Conservation (phyloP, 164 flowering plant species). For the Magnolia officinalis region DNA sequence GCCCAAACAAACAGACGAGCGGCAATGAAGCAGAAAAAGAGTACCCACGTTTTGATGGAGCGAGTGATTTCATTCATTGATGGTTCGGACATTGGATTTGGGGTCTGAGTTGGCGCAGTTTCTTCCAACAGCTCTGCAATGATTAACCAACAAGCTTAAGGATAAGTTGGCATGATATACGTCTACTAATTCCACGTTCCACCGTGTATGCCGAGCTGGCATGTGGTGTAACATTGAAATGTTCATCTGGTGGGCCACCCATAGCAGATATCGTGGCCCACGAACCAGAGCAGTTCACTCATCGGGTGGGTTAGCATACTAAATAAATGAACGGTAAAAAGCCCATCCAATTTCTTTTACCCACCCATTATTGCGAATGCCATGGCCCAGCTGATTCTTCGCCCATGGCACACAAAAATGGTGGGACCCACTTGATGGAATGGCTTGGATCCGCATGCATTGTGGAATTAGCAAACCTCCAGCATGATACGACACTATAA, state of each 20-base stretch:
- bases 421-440: no score
- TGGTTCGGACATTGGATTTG: constrained; percentile 24
- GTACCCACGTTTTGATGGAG: constrained; percentile 39
- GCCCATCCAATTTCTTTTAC: no score
- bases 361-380: no score
- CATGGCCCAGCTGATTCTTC: no score
- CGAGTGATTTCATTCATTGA: constrained; percentile 55
- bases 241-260: not conserved
- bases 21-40: not conserved
- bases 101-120: constrained; percentile 84
- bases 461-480: not conserved
- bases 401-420: no score
- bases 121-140: constrained; percentile 62
- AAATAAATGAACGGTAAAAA: not conserved
- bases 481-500: not conserved
- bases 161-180: not conserved
- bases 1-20: not conserved
- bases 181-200: not conserved
- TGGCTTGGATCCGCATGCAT: no score
- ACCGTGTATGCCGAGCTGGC: not conserved
- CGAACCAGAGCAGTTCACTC: not conserved
- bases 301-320: not conserved
- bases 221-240: not conserved
- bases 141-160: not conserved
- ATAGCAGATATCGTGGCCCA: not conserved